Conservation (phyloP, 768 basidiomycete genomes). For the Boletus rubroflammeus region DNA sequence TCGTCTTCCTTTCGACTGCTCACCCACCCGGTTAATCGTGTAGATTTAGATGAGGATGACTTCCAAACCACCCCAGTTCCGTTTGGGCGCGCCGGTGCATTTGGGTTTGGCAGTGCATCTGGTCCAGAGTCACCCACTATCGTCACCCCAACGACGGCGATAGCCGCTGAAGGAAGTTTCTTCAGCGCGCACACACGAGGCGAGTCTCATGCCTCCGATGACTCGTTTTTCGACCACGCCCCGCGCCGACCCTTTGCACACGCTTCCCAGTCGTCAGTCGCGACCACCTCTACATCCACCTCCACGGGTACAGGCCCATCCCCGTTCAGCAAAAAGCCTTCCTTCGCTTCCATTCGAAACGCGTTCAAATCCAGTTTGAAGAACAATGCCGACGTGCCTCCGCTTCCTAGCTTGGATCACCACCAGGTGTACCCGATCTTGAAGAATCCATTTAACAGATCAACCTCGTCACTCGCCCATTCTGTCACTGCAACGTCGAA, state of each 20-base stretch:
- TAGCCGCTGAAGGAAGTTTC: slow-evolving; percentile 53
- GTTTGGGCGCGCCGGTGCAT: slow-evolving; percentile 59
- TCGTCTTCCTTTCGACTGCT: neutral
- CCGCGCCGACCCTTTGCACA: slow-evolving; percentile 64
- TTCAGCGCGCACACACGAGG: slow-evolving; percentile 62
- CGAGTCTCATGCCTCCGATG: slow-evolving; percentile 77
- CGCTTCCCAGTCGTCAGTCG: slow-evolving; percentile 68
- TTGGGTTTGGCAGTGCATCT: slow-evolving; percentile 45
- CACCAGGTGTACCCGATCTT: slow-evolving; percentile 64
- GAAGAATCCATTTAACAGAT: slow-evolving; percentile 81
- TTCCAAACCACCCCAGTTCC: slow-evolving; percentile 57
- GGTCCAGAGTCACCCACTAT: slow-evolving; percentile 67
- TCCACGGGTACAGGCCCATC: slow-evolving; percentile 27
- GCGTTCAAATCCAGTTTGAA: slow-evolving; percentile 66
- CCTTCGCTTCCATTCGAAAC: slow-evolving; percentile 83
- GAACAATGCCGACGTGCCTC: slow-evolving; percentile 63
- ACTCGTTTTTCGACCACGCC: slow-evolving; percentile 62
- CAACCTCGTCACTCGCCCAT: slow-evolving; percentile 68
- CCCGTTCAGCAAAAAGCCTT: slow-evolving; percentile 76
- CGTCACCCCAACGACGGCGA: slow-evolving; percentile 42
- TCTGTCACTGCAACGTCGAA: slow-evolving; percentile 38
- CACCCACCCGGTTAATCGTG: neutral
- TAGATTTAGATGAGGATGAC: slow-evolving; percentile 82
- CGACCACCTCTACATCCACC: slow-evolving; percentile 37
- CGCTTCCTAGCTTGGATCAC: slow-evolving; percentile 65